Conservation (phyloP, 768 basidiomycete genomes). For the Galerina sulciceps region DNA sequence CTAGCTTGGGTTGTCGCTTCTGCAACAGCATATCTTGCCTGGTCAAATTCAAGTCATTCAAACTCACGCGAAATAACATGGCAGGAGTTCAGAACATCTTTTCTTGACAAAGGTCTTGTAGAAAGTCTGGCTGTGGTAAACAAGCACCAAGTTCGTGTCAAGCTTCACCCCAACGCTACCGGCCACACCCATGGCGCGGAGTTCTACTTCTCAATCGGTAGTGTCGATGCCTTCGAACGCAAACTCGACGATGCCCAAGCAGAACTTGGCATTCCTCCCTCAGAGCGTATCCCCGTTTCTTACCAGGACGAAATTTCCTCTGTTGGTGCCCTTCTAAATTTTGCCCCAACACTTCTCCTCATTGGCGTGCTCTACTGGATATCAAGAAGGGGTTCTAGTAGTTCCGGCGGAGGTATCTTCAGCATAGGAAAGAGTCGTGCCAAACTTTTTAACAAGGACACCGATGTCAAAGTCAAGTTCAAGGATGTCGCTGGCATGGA, state of each 20-base stretch:
- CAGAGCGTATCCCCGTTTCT: conserved; percentile 94
- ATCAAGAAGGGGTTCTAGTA: conserved; percentile 69
- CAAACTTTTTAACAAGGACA: conserved; percentile 96
- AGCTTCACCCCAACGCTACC: conserved; percentile 89
- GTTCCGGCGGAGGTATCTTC: conserved; percentile 89
- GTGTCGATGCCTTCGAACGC: conserved; percentile 94
- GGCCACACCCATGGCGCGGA: conserved; percentile 59
- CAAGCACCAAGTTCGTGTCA: conserved; percentile 86
- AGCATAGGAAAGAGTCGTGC: conserved; percentile 96
- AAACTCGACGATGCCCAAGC: conserved; percentile 92
- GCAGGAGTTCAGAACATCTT: conserved; percentile 98
- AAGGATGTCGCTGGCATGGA: conserved; percentile 99
- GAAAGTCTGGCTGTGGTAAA: conserved; percentile 94
- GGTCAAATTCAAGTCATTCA: conserved; percentile 56
- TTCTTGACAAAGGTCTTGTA: conserved; percentile 95
- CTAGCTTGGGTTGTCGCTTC: conserved; percentile 54
- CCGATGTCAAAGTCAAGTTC: conserved; percentile 91
- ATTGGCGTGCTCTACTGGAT: conserved; percentile 91
- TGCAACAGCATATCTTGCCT: conserved; percentile 68
- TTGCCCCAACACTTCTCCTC: conserved; percentile 94
- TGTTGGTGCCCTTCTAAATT: conserved; percentile 79
- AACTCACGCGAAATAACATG: conserved; percentile 93
- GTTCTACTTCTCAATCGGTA: conserved; percentile 97
- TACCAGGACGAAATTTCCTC: conserved; percentile 95
- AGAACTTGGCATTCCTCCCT: conserved; percentile 89